Evolutionary conservation across 345 rosid species (phyloP).

Genomic region (Eucalyptus microcorys): DNA sequence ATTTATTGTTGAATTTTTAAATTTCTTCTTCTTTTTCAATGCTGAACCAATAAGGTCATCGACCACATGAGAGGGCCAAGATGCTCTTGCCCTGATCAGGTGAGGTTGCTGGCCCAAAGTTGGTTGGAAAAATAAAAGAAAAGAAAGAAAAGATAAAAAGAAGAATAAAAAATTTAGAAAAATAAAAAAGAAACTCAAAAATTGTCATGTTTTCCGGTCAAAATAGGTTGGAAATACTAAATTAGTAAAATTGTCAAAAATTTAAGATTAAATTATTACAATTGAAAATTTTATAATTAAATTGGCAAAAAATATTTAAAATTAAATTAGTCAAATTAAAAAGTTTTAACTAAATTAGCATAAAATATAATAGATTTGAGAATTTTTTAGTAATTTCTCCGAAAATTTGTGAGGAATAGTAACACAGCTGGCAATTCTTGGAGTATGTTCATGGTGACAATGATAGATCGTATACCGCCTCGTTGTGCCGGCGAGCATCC

Average conservation of each 20-base stretch:
- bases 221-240: not conserved
- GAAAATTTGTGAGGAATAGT: not conserved
- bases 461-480: not conserved
- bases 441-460: not conserved
- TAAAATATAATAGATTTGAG: no score
- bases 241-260: no score
- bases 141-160: no score
- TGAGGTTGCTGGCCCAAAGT: not conserved
- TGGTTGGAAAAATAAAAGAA: no score
- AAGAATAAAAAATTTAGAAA: no score
- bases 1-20: no score
- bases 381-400: no score
- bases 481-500: not conserved
- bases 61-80: not conserved
- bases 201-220: not conserved
- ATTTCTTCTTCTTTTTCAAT: no score
- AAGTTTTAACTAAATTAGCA: accelerated
- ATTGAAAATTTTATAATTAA: no score
- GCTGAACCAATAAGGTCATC: accelerated
- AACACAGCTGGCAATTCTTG: not conserved
- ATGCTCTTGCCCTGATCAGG: not conserved
- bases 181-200: accelerated
- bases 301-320: accelerated
- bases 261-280: accelerated
- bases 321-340: no score